These are phyloP conservation scores for Beauveria caledonica DNA, from an alignment of 2,329 filamentous ascomycete species.

Conservation along the genomic window DNA sequence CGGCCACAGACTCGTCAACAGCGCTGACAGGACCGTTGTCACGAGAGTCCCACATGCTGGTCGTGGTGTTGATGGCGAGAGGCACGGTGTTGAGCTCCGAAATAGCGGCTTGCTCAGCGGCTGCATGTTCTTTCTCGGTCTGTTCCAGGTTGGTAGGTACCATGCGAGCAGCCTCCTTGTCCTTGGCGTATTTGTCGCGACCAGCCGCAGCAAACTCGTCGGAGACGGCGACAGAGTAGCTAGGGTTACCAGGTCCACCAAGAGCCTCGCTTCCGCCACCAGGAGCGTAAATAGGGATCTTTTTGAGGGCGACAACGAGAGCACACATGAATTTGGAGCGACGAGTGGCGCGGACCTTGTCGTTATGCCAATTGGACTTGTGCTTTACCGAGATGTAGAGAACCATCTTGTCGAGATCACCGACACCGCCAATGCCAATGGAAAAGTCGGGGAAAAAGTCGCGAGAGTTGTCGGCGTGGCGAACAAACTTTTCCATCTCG, in stretches of 20 bases:
- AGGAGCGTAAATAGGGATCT: constrained; percentile 76
- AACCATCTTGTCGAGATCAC: constrained; percentile 79
- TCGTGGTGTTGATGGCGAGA: constrained; percentile 16
- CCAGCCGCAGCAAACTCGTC: constrained; percentile 58
- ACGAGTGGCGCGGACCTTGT: constrained; percentile 67
- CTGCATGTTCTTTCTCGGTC: constrained; percentile 20
- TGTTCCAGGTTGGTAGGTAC: constrained; percentile 38
- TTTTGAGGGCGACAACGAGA: constrained; percentile 73
- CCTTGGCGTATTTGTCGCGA: constrained; percentile 44
- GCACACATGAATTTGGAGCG: constrained; percentile 97
- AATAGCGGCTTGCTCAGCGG: constrained; percentile 36
- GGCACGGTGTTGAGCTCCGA: constrained; percentile 35
- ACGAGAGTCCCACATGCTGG: constrained; percentile 18
- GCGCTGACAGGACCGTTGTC: constrained; percentile 20
- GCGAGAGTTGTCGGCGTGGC: constrained; percentile 72
- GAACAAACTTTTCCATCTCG: constrained; percentile 82
- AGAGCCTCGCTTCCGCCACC: constrained; percentile 59
- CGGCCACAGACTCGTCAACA: constrained; percentile 16
- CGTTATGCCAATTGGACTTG: constrained; percentile 90
- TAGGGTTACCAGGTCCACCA: constrained; percentile 64
- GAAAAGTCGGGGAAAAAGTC: constrained; percentile 84
- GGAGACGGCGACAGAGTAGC: constrained; percentile 69
- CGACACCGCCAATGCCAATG: constrained; percentile 69
- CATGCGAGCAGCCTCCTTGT: constrained; percentile 58
- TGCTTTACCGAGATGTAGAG: constrained; percentile 79